These are phyloP conservation scores for Chaetomidium leptoderma DNA, from an alignment of 495 filamentous ascomycete genomes.

Conservation along the genomic window DNA sequence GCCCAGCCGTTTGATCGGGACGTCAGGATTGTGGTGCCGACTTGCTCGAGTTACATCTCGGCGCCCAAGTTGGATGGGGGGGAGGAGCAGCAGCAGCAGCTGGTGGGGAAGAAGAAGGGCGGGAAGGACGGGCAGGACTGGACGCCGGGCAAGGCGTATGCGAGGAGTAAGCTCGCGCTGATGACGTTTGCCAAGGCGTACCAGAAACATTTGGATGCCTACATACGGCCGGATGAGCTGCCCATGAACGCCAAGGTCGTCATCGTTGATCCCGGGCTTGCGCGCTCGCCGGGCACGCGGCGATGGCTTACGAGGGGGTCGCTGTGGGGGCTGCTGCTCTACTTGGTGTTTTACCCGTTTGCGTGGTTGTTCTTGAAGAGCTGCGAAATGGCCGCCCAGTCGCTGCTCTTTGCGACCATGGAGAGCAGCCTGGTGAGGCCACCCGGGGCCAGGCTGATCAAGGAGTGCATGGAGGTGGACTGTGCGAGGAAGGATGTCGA, in stretches of 20 bases:
- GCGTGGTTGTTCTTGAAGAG: slow-evolving; percentile 89
- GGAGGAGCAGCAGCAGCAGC: too few relatives aligned
- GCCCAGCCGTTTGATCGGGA: slow-evolving; percentile 92
- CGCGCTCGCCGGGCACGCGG: slow-evolving; percentile 79
- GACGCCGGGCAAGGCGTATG: slow-evolving; percentile 59
- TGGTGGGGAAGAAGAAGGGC: too few relatives aligned
- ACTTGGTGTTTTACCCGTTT: slow-evolving; percentile 70
- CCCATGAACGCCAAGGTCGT: slow-evolving; percentile 77
- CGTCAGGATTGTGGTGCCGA: slow-evolving; percentile 79
- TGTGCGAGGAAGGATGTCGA: slow-evolving; percentile 67
- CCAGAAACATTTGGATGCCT: slow-evolving; percentile 80
- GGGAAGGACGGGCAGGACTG: slow-evolving; percentile 41
- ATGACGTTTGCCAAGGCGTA: slow-evolving; percentile 84
- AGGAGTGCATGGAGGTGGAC: slow-evolving; percentile 78
- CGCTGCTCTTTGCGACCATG: slow-evolving; percentile 80
- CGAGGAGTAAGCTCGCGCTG: slow-evolving; percentile 80
- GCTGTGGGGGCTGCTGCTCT: slow-evolving; percentile 73
- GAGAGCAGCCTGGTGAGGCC: slow-evolving; percentile 62
- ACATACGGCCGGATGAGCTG: slow-evolving; percentile 73
- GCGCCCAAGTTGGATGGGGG: slow-evolving; percentile 54
- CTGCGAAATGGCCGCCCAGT: slow-evolving; percentile 75
- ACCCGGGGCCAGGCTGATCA: slow-evolving; percentile 66
- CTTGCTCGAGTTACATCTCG: slow-evolving; percentile 79
- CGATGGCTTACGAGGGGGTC: slow-evolving; percentile 81
- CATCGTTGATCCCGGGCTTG: slow-evolving; percentile 78